These are phyloP conservation scores for Parascedosporium putredinis DNA, from an alignment of 2,329 filamentous ascomycete genomes.

Conservation along the genomic window DNA sequence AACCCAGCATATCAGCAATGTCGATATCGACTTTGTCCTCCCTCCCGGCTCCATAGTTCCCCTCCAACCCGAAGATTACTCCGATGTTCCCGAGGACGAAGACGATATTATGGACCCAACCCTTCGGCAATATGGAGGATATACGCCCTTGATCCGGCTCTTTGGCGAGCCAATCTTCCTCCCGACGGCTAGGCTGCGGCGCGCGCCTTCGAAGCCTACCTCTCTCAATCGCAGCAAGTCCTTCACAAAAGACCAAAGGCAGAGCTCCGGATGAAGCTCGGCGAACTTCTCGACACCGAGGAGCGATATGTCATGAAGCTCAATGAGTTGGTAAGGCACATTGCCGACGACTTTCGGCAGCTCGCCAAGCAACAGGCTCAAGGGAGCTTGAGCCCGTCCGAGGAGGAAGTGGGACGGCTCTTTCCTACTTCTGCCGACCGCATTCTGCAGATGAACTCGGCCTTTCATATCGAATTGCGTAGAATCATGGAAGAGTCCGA, in stretches of 20 bases:
- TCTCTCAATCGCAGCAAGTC: conserved; percentile 67
- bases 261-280: conserved; percentile 76
- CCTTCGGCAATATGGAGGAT: conserved; percentile 62
- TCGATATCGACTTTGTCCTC: conserved; percentile 80
- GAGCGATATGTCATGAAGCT: conserved; percentile 88
- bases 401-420: conserved; percentile 60
- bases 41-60: conserved; percentile 68
- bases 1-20: conserved; percentile 71
- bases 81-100: conserved; percentile 50
- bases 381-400: conserved; percentile 59
- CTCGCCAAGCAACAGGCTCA: conserved; percentile 49
- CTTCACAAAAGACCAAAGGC: conserved; percentile 77
- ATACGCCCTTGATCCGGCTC: conserved; percentile 64
- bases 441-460: conserved; percentile 73
- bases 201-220: conserved; percentile 79
- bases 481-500: conserved; percentile 74
- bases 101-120: conserved; percentile 56
- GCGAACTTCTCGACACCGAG: conserved; percentile 85
- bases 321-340: conserved; percentile 67
- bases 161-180: conserved; percentile 80
- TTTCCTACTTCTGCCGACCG: conserved; percentile 73
- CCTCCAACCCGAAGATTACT: conserved; percentile 46
- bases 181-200: conserved; percentile 72
- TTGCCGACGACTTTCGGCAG: conserved; percentile 70
- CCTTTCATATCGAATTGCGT: conserved; percentile 68